These are phyloP conservation scores for Beta macrorhiza DNA, from an alignment of 179 eudicot genomes.

Conservation along the genomic window DNA sequence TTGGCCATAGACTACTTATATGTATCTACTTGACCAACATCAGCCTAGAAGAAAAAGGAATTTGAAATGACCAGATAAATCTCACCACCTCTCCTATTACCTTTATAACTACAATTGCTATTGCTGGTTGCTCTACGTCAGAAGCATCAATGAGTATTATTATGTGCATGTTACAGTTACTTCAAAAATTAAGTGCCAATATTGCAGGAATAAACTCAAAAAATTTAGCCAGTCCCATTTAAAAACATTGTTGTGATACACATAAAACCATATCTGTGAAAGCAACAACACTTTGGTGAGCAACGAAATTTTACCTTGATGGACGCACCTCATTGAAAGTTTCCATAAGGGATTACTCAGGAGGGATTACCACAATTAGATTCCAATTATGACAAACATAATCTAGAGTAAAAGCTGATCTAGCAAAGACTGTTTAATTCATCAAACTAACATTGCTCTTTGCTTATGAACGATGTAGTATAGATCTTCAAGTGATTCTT, in stretches of 20 bases:
- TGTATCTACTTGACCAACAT: not conserved
- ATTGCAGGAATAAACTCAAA: not conserved
- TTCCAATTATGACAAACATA: not conserved
- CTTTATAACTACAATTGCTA: not conserved
- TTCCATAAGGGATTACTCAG: not conserved
- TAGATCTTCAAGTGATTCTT: not conserved
- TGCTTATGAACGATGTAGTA: not conserved
- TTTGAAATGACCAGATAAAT: not conserved
- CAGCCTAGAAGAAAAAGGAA: not conserved
- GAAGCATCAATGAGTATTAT: not conserved
- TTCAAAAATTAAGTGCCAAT: not conserved
- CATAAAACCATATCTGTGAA: not conserved
- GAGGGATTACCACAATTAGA: not conserved
- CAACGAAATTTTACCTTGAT: not conserved
- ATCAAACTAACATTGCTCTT: not conserved
- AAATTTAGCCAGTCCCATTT: not conserved
- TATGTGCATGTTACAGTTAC: not conserved
- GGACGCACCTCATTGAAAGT: not conserved
- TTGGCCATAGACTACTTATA: not conserved
- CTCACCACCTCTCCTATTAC: not conserved
- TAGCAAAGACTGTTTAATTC: not conserved
- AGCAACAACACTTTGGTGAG: not conserved
- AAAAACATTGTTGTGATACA: not conserved
- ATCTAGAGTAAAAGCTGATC: not conserved
- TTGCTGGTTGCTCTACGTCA: too few relatives aligned